Evolutionary conservation across 2,329 filamentous ascomycete genomes (phyloP).

Genomic region (Septoria linicola): DNA sequence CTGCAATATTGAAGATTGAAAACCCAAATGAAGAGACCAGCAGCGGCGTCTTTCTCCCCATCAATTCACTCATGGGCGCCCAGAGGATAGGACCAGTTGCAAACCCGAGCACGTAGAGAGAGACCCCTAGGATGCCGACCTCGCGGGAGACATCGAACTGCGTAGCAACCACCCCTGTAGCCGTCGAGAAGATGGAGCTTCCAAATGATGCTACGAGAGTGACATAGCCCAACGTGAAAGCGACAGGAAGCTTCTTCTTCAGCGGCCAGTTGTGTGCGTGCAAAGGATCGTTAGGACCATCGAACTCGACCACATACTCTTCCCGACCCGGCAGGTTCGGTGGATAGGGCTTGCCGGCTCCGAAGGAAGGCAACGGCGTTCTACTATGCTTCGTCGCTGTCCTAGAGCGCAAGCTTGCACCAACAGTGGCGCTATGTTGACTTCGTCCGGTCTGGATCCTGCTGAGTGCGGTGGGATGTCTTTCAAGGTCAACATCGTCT

Average conservation of each 20-base stretch:
- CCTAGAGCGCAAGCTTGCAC: constrained; percentile 47
- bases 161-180: constrained; percentile 43
- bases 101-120: constrained; percentile 43
- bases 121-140: constrained; percentile 40
- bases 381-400: constrained; percentile 31
- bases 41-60: constrained; percentile 35
- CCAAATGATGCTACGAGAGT: constrained; percentile 69
- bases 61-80: constrained; percentile 51
- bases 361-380: constrained; percentile 66
- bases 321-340: constrained; percentile 65
- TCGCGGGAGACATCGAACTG: constrained; percentile 46
- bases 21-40: constrained; percentile 40
- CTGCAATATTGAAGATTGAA: constrained; percentile 51
- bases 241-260: constrained; percentile 68
- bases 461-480: constrained; percentile 68
- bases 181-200: constrained; percentile 43
- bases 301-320: constrained; percentile 79
- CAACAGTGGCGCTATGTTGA: constrained; percentile 71
- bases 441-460: constrained; percentile 69
- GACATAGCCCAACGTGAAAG: constrained; percentile 68
- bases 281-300: constrained; percentile 76
- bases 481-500: constrained; percentile 59
- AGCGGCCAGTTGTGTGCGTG: constrained; percentile 81
- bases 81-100: constrained; percentile 44
- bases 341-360: constrained; percentile 72